Conservation (phyloP, 2,329 filamentous ascomycete species). For the Calonectria crousiana region DNA sequence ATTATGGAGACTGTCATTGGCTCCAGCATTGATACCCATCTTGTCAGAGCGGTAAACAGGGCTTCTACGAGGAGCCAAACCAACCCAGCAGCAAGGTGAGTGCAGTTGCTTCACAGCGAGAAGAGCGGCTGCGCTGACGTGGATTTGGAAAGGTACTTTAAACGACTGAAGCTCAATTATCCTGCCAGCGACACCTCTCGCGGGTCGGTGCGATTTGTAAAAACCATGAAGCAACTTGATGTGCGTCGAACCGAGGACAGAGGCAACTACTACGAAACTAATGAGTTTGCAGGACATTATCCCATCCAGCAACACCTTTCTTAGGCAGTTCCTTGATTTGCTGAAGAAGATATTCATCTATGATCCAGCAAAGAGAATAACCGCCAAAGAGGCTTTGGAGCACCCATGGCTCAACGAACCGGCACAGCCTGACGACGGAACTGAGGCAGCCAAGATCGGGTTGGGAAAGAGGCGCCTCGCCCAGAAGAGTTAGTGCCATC, state of each 20-base stretch:
- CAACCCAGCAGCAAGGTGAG: background rate
- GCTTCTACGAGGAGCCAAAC: background rate
- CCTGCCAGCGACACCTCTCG: background rate
- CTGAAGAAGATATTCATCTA: conserved; percentile 77
- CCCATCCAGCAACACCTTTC: conserved; percentile 68
- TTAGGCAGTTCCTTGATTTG: conserved; percentile 73
- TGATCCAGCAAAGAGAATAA: conserved; percentile 74
- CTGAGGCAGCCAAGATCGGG: conserved; percentile 64
- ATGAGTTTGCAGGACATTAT: conserved; percentile 70
- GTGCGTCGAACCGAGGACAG: background rate
- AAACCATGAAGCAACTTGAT: background rate
- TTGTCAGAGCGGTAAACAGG: background rate
- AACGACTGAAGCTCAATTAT: background rate
- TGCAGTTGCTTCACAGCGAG: too few relatives aligned
- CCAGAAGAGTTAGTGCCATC: background rate
- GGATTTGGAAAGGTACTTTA: background rate
- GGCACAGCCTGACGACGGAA: conserved; percentile 75
- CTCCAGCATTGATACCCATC: conserved; percentile 64
- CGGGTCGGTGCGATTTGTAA: background rate
- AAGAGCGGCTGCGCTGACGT: background rate
- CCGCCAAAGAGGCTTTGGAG: conserved; percentile 73
- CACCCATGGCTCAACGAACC: conserved; percentile 56
- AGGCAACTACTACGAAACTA: conserved; percentile 26
- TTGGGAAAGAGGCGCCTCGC: background rate
- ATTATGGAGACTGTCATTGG: conserved; percentile 80